Evolutionary conservation across 2,329 filamentous ascomycete genomes (phyloP), one percentile per base, ranked within the genome.

Genomic region (Penicillium brasilianum): DNA sequence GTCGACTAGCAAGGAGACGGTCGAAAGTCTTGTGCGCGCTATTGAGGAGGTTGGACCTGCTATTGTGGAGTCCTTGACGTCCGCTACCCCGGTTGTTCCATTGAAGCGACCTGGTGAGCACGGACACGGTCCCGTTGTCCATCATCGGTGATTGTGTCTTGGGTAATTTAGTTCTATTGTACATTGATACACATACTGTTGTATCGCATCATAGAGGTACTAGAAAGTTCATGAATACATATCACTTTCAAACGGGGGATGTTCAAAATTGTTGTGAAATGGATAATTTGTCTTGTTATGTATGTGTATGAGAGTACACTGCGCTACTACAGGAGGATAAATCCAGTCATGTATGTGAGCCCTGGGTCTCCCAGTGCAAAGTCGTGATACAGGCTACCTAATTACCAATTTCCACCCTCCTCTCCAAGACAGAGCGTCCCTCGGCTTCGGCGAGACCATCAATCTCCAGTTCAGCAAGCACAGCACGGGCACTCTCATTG

Each of bases 21-120:
- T 90, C 32, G 86, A 89, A 66, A 83, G 82, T n/a, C 76, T 91
- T 61, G 78, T 90, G 2, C 80, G 79, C 66, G 85, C 84, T 4
- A 83, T 90, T 71, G 82, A 83, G 64, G 81, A 83, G 64, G 73
- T 78, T 59, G 80, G 78, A 0, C 74, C 75, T 14, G 68, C 54
- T 11, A 69, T 78, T 37, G 65, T 77, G 3, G 66, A 73, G 34
- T 58, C 57, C 14, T 60, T 78, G 59, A 76, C 70, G 59, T 57
- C 57, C 2, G 61, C 57, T 44, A 63, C 66, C 32, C 53, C 61
- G 16, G 52, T 54, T 0, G 25, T 64, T 46, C 63, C 63, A 16
- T 56, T 58, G 34, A 74, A 69, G 62, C 71, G 69, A 49, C 72
- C 65, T 34, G 72, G 68, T 13, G 74, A 78, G 64, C 68, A 63